Evolutionary conservation across 2,329 filamentous ascomycete species (phyloP).

Genomic region (Claviceps digitariae): DNA sequence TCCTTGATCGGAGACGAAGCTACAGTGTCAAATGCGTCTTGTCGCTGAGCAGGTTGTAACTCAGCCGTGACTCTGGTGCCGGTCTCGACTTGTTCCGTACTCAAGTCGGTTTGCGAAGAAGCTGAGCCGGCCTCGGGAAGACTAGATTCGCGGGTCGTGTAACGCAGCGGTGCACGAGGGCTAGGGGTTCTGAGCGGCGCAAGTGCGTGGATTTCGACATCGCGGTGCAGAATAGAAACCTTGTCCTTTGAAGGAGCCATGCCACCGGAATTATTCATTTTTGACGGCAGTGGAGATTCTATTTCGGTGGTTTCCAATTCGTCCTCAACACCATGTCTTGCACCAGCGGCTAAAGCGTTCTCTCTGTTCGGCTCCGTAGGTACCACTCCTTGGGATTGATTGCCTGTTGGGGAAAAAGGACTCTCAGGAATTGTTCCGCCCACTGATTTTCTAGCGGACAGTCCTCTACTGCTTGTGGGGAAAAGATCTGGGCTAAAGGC

Average conservation of each 20-base stretch:
- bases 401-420: background rate
- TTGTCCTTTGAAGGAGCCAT: background rate
- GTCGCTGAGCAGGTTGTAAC: slow-evolving; percentile 24
- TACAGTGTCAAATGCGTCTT: slow-evolving; percentile 32
- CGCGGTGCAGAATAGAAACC: slow-evolving; percentile 5
- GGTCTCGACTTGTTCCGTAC: slow-evolving; percentile 14
- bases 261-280: background rate
- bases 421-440: background rate
- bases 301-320: background rate
- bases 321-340: background rate
- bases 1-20: slow-evolving; percentile 48
- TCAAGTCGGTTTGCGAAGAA: no score
- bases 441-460: background rate
- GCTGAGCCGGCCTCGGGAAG: slow-evolving; percentile 13
- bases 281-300: background rate
- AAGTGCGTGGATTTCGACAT: slow-evolving; percentile 10
- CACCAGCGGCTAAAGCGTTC: background rate
- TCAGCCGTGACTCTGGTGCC: slow-evolving; percentile 15
- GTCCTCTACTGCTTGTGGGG: slow-evolving; percentile 12
- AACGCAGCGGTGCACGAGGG: slow-evolving; percentile 10
- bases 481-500: slow-evolving; percentile 48
- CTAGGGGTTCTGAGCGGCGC: slow-evolving; percentile 22
- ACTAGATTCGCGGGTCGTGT: background rate
- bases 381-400: background rate
- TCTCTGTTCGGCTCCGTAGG: background rate